phyloP scores from a whole-genome alignment of 225 moss, liverwort and hornwort species.

The Straminergon stramineum region DNA sequence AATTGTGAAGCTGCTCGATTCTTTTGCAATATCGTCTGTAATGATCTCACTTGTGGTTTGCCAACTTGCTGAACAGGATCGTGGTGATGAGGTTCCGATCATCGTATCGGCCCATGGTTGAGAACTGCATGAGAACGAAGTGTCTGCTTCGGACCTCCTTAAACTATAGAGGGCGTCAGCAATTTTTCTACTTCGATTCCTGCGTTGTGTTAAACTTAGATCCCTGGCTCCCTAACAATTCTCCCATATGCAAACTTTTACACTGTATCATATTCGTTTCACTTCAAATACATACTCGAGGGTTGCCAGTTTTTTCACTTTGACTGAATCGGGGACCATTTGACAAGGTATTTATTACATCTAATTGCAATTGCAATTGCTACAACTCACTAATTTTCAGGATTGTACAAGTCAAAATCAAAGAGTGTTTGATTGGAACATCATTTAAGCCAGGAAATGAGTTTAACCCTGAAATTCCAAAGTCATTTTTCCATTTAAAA shows the following conservation, averaged over 20 bases:
- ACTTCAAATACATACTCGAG: constrained; percentile 5
- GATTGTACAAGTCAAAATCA: background rate
- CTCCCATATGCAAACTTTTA: background rate
- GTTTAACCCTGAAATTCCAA: background rate
- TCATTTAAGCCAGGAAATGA: background rate
- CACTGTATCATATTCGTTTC: constrained; percentile 23
- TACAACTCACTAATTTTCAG: background rate
- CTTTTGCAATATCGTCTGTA: background rate
- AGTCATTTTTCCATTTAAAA: background rate
- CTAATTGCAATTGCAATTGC: background rate
- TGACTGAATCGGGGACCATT: background rate
- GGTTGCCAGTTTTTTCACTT: constrained; percentile 28
- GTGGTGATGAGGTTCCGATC: background rate
- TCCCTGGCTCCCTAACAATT: constrained; percentile 19
- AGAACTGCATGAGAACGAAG: background rate
- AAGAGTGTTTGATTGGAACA: background rate
- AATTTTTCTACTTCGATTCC: constrained; percentile 4
- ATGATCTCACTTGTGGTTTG: background rate
- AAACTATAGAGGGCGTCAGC: background rate
- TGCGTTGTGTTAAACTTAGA: background rate
- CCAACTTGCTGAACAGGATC: constrained; percentile 14
- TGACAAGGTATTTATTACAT: background rate
- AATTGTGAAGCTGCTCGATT: background rate
- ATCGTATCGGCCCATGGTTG: background rate
- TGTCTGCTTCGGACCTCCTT: background rate